Evolutionary conservation across 2,329 filamentous ascomycete genomes (phyloP), one percentile per base, ranked within the genome.

Genomic region (Fusarium tuaranense): DNA sequence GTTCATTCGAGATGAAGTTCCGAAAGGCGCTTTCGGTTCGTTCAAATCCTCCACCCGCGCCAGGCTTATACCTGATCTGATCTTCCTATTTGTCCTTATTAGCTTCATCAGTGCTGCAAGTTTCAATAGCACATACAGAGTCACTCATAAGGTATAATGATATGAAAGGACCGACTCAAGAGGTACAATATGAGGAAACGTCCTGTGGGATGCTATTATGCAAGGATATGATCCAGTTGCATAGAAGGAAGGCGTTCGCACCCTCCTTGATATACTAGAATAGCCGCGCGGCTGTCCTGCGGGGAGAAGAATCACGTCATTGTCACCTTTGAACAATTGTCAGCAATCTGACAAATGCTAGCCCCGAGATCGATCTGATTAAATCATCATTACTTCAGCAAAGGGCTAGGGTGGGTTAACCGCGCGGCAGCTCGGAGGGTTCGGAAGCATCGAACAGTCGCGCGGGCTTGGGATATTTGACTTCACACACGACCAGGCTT

Each of bases 11-110:
- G 61, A 93, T 83, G 68, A 80, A 86, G 71, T 88, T 82, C 12
- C 91, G 88, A 77, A 92, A 92, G 2, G 82, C 80, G 61, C 88
- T 89, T 46, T 85, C 83, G 70, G 87, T 87, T 20, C 89, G 86
- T 3, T 85, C 82, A 76, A 90, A 91, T 14, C 86, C 84, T 13
- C 88, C 89, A 69, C 88, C 86, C 13, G 60, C 39, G 5, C 20
- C 64, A 13, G 68, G 60, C 55, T 74, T 65, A 22, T 65, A 41
- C 12, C 9, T 59, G 2, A 74, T 63, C 3, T 61, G 48, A 10
- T 74, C 71, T 4, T 18, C 27, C 71, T 74, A 2, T 38, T 64
- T 36, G 1, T 8, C 5, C 2, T 34, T 18, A 7, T 20, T 2
- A 14, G 20, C 25, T 20, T 39, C 1, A 20, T 5, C 2, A 20